A percentile compares a stretch with the other conserved stretches of the same genome.
These are phyloP conservation scores for Melanogaster broomeanus DNA, from an alignment of 768 basidiomycete species.

Conservation along the genomic window DNA sequence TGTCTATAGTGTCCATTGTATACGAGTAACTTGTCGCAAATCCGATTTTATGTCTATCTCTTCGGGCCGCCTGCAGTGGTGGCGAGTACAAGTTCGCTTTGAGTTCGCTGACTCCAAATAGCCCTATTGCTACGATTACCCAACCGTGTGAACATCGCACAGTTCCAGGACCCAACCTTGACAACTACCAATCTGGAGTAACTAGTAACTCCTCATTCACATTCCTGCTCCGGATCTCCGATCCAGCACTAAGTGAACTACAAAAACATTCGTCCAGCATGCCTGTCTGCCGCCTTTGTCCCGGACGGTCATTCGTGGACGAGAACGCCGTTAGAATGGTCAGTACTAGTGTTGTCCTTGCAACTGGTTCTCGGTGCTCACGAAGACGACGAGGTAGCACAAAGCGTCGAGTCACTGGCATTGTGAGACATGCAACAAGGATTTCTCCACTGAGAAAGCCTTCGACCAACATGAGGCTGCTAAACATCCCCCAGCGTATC, in stretches of 20 bases:
- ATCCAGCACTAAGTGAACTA: neutral
- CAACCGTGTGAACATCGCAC: too few species aligned
- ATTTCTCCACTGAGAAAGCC: neutral
- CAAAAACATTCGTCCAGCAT: conserved; percentile 12
- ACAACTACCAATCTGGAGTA: too few species aligned
- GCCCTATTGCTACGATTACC: too few species aligned
- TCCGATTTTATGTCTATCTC: too few species aligned
- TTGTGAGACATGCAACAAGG: conserved; percentile 1
- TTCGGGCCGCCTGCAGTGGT: too few species aligned
- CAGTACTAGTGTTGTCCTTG: conserved; percentile 1
- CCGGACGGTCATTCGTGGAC: conserved; percentile 17
- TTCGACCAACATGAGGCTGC: conserved; percentile 5
- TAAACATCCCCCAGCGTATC: conserved; percentile 10
- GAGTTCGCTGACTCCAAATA: neutral
- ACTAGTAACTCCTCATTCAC: too few species aligned
- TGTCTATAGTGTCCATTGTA: neutral
- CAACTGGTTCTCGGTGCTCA: neutral
- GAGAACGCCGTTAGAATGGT: conserved; percentile 12
- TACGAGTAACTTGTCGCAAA: too few species aligned
- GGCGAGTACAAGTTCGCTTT: too few species aligned
- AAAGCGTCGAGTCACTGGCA: neutral
- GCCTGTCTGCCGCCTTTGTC: conserved; percentile 19
- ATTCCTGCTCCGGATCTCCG: too few species aligned
- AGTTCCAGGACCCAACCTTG: too few species aligned
- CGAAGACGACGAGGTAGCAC: conserved; percentile 10